These are phyloP conservation scores for Lathyrus sativus DNA, from an alignment of 306 rosid genomes.

Conservation along the genomic window DNA sequence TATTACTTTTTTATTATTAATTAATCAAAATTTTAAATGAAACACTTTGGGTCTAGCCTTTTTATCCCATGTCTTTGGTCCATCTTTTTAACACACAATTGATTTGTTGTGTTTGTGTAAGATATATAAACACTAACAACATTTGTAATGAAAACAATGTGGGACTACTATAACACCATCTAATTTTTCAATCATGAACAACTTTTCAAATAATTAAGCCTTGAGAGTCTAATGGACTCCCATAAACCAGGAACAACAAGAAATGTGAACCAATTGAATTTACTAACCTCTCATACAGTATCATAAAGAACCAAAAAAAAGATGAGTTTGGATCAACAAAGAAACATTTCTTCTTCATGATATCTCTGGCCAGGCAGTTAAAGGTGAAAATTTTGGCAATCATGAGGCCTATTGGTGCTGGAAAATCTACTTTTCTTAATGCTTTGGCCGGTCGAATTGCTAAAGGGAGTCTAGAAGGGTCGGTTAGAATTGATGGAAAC, in stretches of 20 bases:
- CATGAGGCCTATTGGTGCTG: constrained; percentile 96
- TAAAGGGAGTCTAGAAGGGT: constrained; percentile 80
- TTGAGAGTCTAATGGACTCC: constrained; percentile 62
- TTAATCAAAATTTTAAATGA: too few relatives aligned
- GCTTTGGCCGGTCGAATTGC: constrained; percentile 87
- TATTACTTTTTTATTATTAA: too few relatives aligned
- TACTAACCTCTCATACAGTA: constrained; percentile 63
- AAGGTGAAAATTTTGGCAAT: constrained; percentile 85
- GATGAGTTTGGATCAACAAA: constrained; percentile 68
- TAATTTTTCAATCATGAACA: too few relatives aligned
- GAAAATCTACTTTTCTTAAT: constrained; percentile 92
- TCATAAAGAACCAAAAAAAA: constrained; percentile 66
- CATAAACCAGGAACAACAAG: constrained; percentile 44
- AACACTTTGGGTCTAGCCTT: too few relatives aligned
- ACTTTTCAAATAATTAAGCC: too few relatives aligned
- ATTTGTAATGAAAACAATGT: too few relatives aligned
- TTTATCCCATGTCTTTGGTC: too few relatives aligned
- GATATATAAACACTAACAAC: too few relatives aligned
- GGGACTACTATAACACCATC: too few relatives aligned
- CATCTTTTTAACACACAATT: too few relatives aligned
- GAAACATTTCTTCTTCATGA: constrained; percentile 77
- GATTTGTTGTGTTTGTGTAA: too few relatives aligned
- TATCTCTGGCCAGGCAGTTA: constrained; percentile 75
- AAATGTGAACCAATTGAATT: constrained; percentile 44
- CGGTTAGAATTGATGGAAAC: constrained; percentile 73